Percentiles rank a stretch among this genome's conserved stretches.
These are phyloP conservation scores for Auriscalpium orientale DNA, from an alignment of 768 basidiomycete species.

Conservation along the genomic window DNA sequence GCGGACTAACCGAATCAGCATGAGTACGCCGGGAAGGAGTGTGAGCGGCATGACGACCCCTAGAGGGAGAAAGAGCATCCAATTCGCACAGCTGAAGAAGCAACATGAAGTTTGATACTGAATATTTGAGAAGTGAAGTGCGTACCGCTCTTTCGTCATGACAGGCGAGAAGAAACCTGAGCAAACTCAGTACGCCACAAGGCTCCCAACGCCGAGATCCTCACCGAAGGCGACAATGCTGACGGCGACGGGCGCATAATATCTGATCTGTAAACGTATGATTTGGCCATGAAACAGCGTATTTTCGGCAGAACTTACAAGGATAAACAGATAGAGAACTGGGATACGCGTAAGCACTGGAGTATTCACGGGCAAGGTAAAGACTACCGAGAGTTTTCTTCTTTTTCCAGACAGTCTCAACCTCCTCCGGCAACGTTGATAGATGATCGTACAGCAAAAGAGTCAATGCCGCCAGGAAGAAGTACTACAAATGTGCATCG, in stretches of 20 bases:
- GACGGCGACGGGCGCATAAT: slow-evolving; percentile 8
- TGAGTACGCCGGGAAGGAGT: slow-evolving; percentile 10
- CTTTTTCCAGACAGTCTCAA: slow-evolving; percentile 13
- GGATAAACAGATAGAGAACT: slow-evolving; percentile 13
- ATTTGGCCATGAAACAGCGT: background rate
- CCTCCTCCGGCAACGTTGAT: slow-evolving; percentile 9
- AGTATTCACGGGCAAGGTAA: too few species aligned
- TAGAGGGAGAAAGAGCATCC: slow-evolving; percentile 14
- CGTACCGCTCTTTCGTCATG: slow-evolving; percentile 13
- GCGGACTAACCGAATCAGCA: slow-evolving; percentile 12
- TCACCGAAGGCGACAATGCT: slow-evolving; percentile 10
- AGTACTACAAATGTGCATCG: slow-evolving; percentile 3
- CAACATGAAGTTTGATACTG: background rate
- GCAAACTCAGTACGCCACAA: background rate
- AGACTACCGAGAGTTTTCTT: slow-evolving; percentile 12
- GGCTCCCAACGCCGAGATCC: background rate
- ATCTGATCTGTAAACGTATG: slow-evolving; percentile 5
- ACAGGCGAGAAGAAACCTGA: slow-evolving; percentile 9
- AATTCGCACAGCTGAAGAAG: slow-evolving; percentile 4
- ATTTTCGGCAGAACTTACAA: background rate
- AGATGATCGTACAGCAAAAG: slow-evolving; percentile 12
- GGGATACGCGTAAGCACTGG: background rate
- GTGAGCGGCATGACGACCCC: slow-evolving; percentile 10
- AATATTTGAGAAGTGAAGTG: background rate
- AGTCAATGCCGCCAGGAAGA: slow-evolving; percentile 9